phyloP scores from a whole-genome alignment of 768 basidiomycete genomes.

The Mycena amicta region DNA sequence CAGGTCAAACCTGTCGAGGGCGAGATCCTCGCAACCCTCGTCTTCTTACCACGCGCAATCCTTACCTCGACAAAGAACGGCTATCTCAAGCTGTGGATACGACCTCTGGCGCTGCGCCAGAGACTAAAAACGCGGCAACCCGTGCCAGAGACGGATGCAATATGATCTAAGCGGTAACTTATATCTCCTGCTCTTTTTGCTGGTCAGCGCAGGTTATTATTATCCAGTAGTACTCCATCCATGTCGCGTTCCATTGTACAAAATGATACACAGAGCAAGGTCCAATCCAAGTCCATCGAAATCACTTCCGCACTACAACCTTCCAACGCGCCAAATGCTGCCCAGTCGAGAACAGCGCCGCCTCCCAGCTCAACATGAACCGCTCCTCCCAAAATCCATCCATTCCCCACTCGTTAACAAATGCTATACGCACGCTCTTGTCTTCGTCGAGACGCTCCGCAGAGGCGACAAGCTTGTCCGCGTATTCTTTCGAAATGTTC shows the following conservation, averaged over 20 bases:
- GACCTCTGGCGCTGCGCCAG: conserved; percentile 61
- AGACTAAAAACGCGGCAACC: conserved; percentile 26
- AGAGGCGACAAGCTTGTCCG: conserved; percentile 26
- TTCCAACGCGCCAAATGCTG: conserved; percentile 53
- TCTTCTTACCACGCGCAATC: conserved; percentile 77
- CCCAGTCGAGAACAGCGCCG: conserved; percentile 43
- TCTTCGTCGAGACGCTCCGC: conserved; percentile 33
- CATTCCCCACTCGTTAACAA: conserved; percentile 35
- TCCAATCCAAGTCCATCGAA: too few species aligned
- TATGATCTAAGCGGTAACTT: conserved; percentile 9
- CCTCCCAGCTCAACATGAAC: conserved; percentile 55
- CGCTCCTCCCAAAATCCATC: conserved; percentile 48
- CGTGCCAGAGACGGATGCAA: conserved; percentile 13
- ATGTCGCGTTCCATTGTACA: too few species aligned
- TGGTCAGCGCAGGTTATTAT: too few species aligned
- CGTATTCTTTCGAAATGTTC: conserved; percentile 43
- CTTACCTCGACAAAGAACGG: conserved; percentile 80
- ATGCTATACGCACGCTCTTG: conserved; percentile 25
- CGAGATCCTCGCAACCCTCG: conserved; percentile 74
- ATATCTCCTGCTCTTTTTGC: neutral
- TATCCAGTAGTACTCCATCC: too few species aligned
- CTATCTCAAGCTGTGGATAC: conserved; percentile 82
- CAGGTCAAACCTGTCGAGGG: conserved; percentile 83
- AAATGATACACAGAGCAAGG: too few species aligned
- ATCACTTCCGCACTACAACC: conserved; percentile 32